These are phyloP conservation scores for Yamadazyma phyllophila DNA, from an alignment of 805 yeast species.

Conservation along the genomic window DNA sequence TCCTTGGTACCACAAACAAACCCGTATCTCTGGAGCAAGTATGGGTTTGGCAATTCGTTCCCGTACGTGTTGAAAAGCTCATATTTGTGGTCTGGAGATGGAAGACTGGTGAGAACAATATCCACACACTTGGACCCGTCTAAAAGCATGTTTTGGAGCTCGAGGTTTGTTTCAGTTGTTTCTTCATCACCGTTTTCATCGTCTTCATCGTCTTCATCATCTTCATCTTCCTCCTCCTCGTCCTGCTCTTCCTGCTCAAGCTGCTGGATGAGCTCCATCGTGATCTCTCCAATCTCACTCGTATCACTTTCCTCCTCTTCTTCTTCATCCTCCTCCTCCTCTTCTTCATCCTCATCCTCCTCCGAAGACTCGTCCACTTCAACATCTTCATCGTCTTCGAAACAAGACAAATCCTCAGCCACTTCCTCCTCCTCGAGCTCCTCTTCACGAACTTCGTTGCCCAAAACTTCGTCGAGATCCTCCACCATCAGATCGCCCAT, in stretches of 20 bases:
- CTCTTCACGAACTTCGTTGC: slow-evolving; percentile 1
- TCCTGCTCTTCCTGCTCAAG: slow-evolving; percentile 23
- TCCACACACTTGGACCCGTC: slow-evolving; percentile 63
- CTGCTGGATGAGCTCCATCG: slow-evolving; percentile 24
- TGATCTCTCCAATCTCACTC: slow-evolving; percentile 16
- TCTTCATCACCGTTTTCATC: slow-evolving; percentile 7
- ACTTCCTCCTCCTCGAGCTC: slow-evolving; percentile 10
- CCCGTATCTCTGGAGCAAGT: slow-evolving; percentile 74
- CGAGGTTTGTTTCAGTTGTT: slow-evolving; percentile 17
- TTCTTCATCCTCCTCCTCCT: slow-evolving; percentile 13
- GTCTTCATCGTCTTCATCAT: slow-evolving; percentile 15
- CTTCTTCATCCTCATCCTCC: slow-evolving; percentile 16
- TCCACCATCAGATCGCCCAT: slow-evolving; percentile 15
- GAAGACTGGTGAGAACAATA: slow-evolving; percentile 47
- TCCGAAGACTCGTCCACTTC: slow-evolving; percentile 10
- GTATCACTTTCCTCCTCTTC: slow-evolving; percentile 1
- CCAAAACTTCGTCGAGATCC: slow-evolving; percentile 1
- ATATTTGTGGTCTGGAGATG: slow-evolving; percentile 37
- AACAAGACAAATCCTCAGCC: slow-evolving; percentile 3
- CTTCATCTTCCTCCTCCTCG: slow-evolving; percentile 14
- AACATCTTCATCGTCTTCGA: slow-evolving; percentile 15
- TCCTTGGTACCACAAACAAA: slow-evolving; percentile 59
- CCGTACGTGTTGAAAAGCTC: slow-evolving; percentile 88
- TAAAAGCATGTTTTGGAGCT: slow-evolving; percentile 32
- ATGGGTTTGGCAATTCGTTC: slow-evolving; percentile 57